phyloP scores from a whole-genome alignment of 2,329 filamentous ascomycete species.

The Microdochium paspali region DNA sequence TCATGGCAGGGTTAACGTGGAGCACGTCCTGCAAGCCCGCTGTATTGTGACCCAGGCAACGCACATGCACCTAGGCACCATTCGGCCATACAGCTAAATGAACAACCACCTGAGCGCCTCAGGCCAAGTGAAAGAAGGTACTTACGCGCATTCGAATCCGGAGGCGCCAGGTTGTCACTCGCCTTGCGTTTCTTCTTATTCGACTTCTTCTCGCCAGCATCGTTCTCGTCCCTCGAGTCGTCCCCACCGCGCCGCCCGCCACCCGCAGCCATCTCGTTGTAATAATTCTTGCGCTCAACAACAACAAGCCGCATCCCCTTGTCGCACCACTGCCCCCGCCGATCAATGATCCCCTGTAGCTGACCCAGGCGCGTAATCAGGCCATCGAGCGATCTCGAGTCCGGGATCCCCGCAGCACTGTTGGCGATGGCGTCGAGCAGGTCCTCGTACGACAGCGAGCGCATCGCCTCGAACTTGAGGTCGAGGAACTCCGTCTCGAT shows the following conservation, averaged over 20 bases:
- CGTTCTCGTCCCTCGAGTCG: constrained; percentile 39
- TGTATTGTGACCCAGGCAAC: neutral
- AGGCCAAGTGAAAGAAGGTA: neutral
- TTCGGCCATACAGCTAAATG: constrained; percentile 1
- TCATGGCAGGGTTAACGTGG: too few species aligned
- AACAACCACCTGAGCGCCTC: neutral
- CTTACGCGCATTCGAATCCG: constrained; percentile 32
- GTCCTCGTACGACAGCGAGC: constrained; percentile 57
- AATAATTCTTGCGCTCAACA: constrained; percentile 52
- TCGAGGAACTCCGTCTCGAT: constrained; percentile 59
- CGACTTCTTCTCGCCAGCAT: constrained; percentile 40
- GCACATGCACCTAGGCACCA: neutral
- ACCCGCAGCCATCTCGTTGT: constrained; percentile 38
- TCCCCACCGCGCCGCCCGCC: constrained; percentile 31
- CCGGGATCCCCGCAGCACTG: constrained; percentile 43
- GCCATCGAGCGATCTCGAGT: constrained; percentile 53
- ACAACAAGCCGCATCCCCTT: constrained; percentile 64
- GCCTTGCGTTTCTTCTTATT: constrained; percentile 79
- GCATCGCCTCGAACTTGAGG: constrained; percentile 48
- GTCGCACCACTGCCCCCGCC: constrained; percentile 59
- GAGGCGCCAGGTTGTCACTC: constrained; percentile 45
- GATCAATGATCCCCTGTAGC: constrained; percentile 58
- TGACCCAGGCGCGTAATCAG: constrained; percentile 55
- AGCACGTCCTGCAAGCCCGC: too few species aligned
- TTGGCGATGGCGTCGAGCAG: constrained; percentile 54